A percentile compares a stretch with the other conserved stretches of the same genome.
These are phyloP conservation scores for Beauveria pseudobassiana DNA, from an alignment of 2,329 filamentous ascomycete species.

Conservation along the genomic window DNA sequence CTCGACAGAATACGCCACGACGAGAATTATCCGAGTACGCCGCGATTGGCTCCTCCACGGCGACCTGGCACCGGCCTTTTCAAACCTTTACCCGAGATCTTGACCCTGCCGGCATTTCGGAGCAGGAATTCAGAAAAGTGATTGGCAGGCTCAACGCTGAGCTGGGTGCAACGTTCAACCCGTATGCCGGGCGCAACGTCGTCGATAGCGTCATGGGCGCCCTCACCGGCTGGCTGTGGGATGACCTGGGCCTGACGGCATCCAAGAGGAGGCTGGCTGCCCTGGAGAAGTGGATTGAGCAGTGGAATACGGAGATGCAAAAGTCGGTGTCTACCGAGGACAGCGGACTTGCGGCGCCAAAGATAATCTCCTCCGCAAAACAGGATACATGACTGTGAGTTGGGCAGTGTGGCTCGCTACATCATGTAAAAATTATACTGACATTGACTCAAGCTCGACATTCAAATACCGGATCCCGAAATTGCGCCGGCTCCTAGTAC, in stretches of 20 bases:
- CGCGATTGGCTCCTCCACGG: conserved; percentile 88
- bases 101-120: conserved; percentile 73
- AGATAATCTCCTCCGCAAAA: conserved; percentile 72
- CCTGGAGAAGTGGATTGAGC: conserved; percentile 75
- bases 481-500: conserved; percentile 49
- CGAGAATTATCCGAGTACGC: conserved; percentile 83
- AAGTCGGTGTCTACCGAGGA: conserved; percentile 45
- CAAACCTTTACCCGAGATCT: conserved; percentile 90
- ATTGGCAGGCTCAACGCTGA: conserved; percentile 77
- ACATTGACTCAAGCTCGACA: conserved; percentile 52
- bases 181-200: conserved; percentile 68
- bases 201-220: conserved; percentile 73
- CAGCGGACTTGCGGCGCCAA: conserved; percentile 46
- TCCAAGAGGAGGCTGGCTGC: conserved; percentile 63
- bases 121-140: conserved; percentile 77
- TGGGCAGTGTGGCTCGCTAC: neutral
- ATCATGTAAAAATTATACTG: neutral
- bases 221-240: conserved; percentile 89
- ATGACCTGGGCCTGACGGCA: conserved; percentile 72
- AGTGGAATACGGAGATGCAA: conserved; percentile 73
- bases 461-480: conserved; percentile 73
- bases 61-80: conserved; percentile 87
- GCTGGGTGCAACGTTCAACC: conserved; percentile 70
- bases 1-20: conserved; percentile 66
- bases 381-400: conserved; percentile 78